phyloP scores from a whole-genome alignment of 2,329 filamentous ascomycete genomes.

The Juglanconis oblonga region DNA sequence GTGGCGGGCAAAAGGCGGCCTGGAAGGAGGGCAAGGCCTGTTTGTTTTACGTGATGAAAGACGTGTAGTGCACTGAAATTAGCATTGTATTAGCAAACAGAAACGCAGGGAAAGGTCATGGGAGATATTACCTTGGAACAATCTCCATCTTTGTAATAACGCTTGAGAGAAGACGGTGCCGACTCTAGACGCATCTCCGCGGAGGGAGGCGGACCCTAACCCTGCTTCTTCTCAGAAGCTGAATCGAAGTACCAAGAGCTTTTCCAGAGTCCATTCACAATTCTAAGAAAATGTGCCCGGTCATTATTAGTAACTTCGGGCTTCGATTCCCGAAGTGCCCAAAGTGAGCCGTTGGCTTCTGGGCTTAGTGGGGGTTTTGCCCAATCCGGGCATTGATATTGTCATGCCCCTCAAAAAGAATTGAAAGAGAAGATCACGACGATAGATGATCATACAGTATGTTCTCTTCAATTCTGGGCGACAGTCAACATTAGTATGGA shows the following conservation, averaged over 20 bases:
- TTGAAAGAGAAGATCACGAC: too few species aligned
- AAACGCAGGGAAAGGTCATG: conserved; percentile 19
- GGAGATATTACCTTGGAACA: not conserved
- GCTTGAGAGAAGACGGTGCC: conserved; percentile 3
- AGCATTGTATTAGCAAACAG: conserved; percentile 27
- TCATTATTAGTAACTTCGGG: too few species aligned
- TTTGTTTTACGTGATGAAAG: conserved; percentile 9
- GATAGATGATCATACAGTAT: too few species aligned
- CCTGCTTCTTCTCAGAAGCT: not conserved
- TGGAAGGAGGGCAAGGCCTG: not conserved
- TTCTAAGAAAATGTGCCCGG: too few species aligned
- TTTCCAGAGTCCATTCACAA: too few species aligned
- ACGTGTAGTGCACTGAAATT: conserved; percentile 14
- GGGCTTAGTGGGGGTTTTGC: too few species aligned
- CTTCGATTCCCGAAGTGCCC: too few species aligned
- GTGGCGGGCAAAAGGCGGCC: not conserved
- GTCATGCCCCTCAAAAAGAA: too few species aligned
- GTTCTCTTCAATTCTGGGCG: too few species aligned
- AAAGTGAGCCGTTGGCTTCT: too few species aligned
- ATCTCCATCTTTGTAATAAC: not conserved
- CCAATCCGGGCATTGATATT: too few species aligned
- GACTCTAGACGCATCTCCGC: conserved; percentile 9
- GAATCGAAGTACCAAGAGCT: not conserved
- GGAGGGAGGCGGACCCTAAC: conserved; percentile 3
- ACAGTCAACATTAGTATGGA: too few species aligned